Conservation (phyloP, 257 asterid species). For the Salvia splendens region DNA sequence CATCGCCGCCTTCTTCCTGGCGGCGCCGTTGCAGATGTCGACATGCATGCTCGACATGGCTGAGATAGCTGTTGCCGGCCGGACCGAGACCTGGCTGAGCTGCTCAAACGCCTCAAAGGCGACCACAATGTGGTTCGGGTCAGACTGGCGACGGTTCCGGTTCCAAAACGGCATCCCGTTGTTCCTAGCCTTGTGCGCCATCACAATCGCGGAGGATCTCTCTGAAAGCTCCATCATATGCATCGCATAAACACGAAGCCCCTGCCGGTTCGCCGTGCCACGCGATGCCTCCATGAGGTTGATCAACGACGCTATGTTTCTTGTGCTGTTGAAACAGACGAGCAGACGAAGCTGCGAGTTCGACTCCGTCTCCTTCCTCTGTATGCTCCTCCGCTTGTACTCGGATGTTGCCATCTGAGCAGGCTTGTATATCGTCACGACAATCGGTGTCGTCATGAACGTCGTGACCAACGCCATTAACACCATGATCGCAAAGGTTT, state of each 20-base stretch:
- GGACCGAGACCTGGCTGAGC: conserved; percentile 46
- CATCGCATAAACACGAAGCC: conserved; percentile 57
- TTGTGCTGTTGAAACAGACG: conserved; percentile 24
- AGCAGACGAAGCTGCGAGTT: conserved; percentile 23
- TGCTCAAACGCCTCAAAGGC: conserved; percentile 55
- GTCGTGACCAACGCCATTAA: conserved; percentile 56
- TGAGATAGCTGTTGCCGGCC: conserved; percentile 58
- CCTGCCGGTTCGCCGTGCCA: conserved; percentile 40
- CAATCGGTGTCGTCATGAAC: conserved; percentile 48
- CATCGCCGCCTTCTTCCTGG: conserved; percentile 47
- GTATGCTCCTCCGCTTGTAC: conserved; percentile 47
- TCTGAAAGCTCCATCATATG: conserved; percentile 55
- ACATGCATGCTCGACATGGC: conserved; percentile 46
- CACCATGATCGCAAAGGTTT: conserved; percentile 54
- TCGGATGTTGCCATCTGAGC: conserved; percentile 41
- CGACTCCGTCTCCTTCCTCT: conserved; percentile 32
- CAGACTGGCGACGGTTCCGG: background rate
- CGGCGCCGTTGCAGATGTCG: conserved; percentile 48
- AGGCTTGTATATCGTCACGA: conserved; percentile 49
- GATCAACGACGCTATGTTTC: conserved; percentile 31
- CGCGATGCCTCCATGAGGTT: conserved; percentile 62
- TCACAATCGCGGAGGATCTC: conserved; percentile 50
- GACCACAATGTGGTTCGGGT: conserved; percentile 29
- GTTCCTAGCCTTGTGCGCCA: conserved; percentile 45
- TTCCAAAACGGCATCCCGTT: conserved; percentile 35